Evolutionary conservation across 192 early-diverging fungal species (phyloP).

Genomic region (Globomyces pollinis-pini): DNA sequence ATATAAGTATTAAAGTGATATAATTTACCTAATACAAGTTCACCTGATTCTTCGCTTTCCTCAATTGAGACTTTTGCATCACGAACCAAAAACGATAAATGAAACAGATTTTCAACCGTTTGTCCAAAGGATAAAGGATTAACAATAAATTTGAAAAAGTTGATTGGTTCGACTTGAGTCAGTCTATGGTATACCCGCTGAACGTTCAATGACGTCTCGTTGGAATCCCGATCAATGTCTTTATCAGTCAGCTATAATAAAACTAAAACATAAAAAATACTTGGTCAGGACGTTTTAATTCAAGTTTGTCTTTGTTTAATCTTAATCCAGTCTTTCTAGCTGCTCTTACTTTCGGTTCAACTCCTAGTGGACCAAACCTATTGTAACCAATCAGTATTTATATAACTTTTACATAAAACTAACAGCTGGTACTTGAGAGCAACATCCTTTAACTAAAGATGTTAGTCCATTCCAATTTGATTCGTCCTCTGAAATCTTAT

Average conservation of each 20-base stretch:
- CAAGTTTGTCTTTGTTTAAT: constrained; percentile 37
- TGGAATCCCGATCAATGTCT: constrained; percentile 72
- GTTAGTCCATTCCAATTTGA: not conserved
- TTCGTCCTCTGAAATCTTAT: not conserved
- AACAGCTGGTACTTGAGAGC: not conserved
- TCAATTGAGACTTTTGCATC: constrained; percentile 75
- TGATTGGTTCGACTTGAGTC: constrained; percentile 37
- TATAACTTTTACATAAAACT: not conserved
- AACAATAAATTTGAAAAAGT: constrained; percentile 75
- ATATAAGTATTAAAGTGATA: too few relatives aligned
- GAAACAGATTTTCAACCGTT: constrained; percentile 95
- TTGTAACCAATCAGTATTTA: not conserved
- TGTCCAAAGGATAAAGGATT: constrained; percentile 89
- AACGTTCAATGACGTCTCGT: constrained; percentile 84
- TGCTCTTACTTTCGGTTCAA: constrained; percentile 41
- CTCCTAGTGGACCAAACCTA: constrained; percentile 57
- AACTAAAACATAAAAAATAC: constrained; percentile 7
- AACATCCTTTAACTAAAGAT: not conserved
- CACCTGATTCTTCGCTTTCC: constrained; percentile 42
- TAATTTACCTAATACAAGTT: constrained; percentile 52
- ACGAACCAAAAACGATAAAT: constrained; percentile 89
- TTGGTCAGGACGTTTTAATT: constrained; percentile 37
- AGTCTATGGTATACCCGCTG: constrained; percentile 56
- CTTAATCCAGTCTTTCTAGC: constrained; percentile 15
- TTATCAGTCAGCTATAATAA: constrained; percentile 43